Base-by-base conservation (phyloP, 2,329 filamentous ascomycete genomes). In the Sclerotinia trifoliorum region DNA sequence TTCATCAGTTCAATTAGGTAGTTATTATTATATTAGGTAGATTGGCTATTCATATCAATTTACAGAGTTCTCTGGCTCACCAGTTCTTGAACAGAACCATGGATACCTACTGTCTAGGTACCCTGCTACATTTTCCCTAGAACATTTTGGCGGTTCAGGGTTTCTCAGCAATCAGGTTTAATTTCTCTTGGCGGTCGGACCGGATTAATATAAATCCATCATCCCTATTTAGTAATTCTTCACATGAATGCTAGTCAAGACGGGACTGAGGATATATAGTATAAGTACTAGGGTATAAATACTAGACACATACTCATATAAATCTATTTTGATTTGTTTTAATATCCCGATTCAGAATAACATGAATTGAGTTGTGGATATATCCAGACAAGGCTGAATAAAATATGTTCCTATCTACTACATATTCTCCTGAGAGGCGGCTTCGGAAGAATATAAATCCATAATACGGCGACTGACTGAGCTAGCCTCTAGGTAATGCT, bases 1-100 rank as follows among this genome's bases (percentile, higher is more conserved):
- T 13, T 51, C 21, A 15, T 63, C 46, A 26, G 46, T n/a, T 62
- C 32, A 62, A 39, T 62, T n/a, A 62, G 39, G 11, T 62, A 56
- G 19, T 39, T 39, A 13, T 39, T 39, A 39, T 26, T 39, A 62
- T 51, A 42, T 42, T 42, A 42, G 39, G 39, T 42, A 32, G 32
- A 39, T 17, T 57, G 55, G 32, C 32, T 44, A 11, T 39, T 51
- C n/a, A 42, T 17, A 42, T 42, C 39, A 51, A 51, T 62, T 62
- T 62, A 39, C 29, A 42, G 35, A 17, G 5, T 24, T 17, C 35
- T 57, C 42, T 32, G 44, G 56, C n/a, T 51, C 60, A 26, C 35
- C 35, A 35, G 35, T 35, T 35, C 35, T 35, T 63, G 46, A 51
- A 51, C 17, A 17, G n/a, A 39, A 26, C 29, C 44, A 49, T 35